Evolutionary conservation across 768 basidiomycete genomes (phyloP), one percentile per base, ranked within the genome.

Genomic region (Trametes meyenii): DNA sequence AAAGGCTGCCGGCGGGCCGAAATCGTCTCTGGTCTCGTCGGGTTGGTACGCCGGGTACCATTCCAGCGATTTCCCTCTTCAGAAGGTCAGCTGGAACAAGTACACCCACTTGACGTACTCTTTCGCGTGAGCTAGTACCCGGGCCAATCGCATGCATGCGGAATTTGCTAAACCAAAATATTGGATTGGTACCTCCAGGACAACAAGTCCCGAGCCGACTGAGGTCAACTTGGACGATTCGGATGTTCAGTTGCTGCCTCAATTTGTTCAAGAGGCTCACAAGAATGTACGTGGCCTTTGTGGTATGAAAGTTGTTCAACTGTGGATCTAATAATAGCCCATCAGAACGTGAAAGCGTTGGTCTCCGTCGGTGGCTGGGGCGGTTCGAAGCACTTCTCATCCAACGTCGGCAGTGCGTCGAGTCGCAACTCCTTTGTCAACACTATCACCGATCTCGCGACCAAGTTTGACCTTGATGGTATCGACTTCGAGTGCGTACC

Each of bases 351-450:
- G 4, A 77, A 81, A 62, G 83, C 87, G 1, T 68, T 83, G 45
- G 72, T 89, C 48, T 84, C 85, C 35, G 76, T 89, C 29, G 89
- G 88, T 49, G 89, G 88, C 13, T 89, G 86, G 86, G 81, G 78
- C 4, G 87, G 87, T 7, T 85, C 84, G 1, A 73, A 75, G 13
- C 88, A 78, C 72, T 90, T 83, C 75, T 89, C 88, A 0, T 53
- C 70, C 29, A 46, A 75, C 77, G 83, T 90, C 8, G 81, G 78
- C 33, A 83, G 81, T 7, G 66, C 79, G 0, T 65, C 73, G 29
- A 87, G 87, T 70, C 81, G 87, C 42, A 83, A 81, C 3, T 76
- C 80, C 2, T 85, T 89, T 51, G 84, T 83, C 33, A 80, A 78
- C 61, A 78, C 87, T 3, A 70, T 89, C 26, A 75, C 76, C 24